phyloP scores from a whole-genome alignment of 2,329 filamentous ascomycete species.

The Ceratocystis huliohia region DNA sequence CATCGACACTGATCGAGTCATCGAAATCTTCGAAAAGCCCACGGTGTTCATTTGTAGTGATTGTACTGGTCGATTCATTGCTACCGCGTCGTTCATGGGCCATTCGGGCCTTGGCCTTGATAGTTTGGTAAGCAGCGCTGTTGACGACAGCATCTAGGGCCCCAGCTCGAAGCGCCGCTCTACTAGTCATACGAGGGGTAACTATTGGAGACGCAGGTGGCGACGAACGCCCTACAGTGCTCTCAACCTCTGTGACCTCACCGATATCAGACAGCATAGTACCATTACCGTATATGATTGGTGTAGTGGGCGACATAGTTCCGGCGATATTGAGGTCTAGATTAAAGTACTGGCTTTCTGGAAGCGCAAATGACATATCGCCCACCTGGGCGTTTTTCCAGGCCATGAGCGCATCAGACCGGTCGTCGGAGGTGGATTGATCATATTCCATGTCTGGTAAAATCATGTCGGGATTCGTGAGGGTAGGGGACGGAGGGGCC shows the following conservation, averaged over 20 bases:
- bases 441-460: slow-evolving; percentile 59
- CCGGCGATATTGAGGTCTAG: slow-evolving; percentile 27
- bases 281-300: slow-evolving; percentile 56
- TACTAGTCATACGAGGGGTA: slow-evolving; percentile 26
- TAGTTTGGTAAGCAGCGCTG: slow-evolving; percentile 33
- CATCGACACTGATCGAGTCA: slow-evolving; percentile 48
- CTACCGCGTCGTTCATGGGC: slow-evolving; percentile 42
- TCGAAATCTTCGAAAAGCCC: slow-evolving; percentile 49
- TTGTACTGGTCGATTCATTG: slow-evolving; percentile 48
- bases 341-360: slow-evolving; percentile 26
- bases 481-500: slow-evolving; percentile 61
- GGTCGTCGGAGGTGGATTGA: slow-evolving; percentile 39
- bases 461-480: slow-evolving; percentile 93
- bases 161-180: slow-evolving; percentile 20
- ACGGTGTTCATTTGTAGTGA: slow-evolving; percentile 39
- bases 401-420: slow-evolving; percentile 39
- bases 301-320: slow-evolving; percentile 42
- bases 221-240: slow-evolving; percentile 34
- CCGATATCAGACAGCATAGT: slow-evolving; percentile 57
- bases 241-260: slow-evolving; percentile 43
- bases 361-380: slow-evolving; percentile 27
- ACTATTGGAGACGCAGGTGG: slow-evolving; percentile 29
- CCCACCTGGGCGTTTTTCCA: slow-evolving; percentile 38
- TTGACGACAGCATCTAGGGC: slow-evolving; percentile 3
- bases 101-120: slow-evolving; percentile 27